Evolutionary conservation across 345 rosid genomes (phyloP), one percentile per base, ranked within the genome.

Genomic region (Salix brachista): DNA sequence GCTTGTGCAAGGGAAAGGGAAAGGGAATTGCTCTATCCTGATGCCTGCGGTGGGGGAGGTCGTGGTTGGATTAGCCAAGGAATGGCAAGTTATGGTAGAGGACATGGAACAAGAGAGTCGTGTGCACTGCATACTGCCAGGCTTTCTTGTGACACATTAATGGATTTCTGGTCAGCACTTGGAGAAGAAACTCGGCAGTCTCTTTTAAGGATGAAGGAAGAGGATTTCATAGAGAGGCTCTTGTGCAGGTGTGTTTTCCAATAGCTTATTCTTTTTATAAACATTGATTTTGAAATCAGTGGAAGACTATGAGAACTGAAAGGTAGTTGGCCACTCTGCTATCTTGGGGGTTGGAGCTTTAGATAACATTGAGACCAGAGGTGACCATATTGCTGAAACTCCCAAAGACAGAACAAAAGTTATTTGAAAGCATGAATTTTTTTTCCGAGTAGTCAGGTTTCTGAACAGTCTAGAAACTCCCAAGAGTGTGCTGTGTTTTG

Each of bases 1-100:
- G 97, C 97, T 36, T 89, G 90, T 68, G 94, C 91, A 66, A 87
- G 99, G 82, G 99, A 93, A 82, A 84, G 91, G 81, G 96, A 96
- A 71, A 91, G 98, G 64, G 97, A 92, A 83, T 81, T 93, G 86
- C 97, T 90, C 78, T 93, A 93, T 87, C 99, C 99, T 11, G 96
- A 93, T 89, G 99, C 99, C 58, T 96, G 99, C 82, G 98, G 99
- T 71, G 97, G 96, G 34, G 98, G 94, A 80, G 98, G 95, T 64
- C 90, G 97, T 78, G 97, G 92, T 70, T 96, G 99, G 99, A 90
- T 96, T 72, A 96, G 96, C 89, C 99, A 92, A 83, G 96, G 92
- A 70, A 86, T 89, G 62, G 77, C 85, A 58, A 83, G 89, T 84
- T 96, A 89, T 85, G 98, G 99, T 69, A 90, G 94, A 84, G 91